Evolutionary conservation across 2,329 filamentous ascomycete species (phyloP).

Genomic region (Aureobasidium namibiae): DNA sequence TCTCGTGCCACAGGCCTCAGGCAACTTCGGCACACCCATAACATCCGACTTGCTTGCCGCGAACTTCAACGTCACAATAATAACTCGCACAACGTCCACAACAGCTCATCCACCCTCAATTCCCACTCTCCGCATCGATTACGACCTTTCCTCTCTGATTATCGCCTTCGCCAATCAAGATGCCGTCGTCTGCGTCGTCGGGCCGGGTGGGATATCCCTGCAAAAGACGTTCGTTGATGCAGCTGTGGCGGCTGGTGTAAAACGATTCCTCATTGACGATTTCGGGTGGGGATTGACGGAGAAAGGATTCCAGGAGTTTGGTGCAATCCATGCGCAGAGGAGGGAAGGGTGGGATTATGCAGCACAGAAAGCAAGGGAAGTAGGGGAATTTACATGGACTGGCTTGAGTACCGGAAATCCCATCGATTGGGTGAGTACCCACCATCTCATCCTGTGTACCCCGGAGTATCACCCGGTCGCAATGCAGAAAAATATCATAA

Average conservation of each 20-base stretch:
- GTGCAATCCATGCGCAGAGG: not conserved
- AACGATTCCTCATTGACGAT: conserved; percentile 17
- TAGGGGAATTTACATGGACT: conserved; percentile 15
- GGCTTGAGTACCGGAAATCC: conserved; percentile 16
- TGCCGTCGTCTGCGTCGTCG: conserved; percentile 17
- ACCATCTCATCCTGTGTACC: too few species aligned
- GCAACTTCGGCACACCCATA: conserved; percentile 19
- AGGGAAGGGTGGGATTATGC: conserved; percentile 17
- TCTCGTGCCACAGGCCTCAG: conserved; percentile 8
- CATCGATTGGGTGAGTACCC: conserved; percentile 17
- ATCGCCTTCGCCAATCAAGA: conserved; percentile 21
- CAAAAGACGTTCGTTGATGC: conserved; percentile 16
- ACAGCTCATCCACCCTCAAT: conserved; percentile 23
- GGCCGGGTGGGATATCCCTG: conserved; percentile 10
- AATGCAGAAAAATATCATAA: too few species aligned
- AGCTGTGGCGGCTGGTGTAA: conserved; percentile 15
- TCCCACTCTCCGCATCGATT: conserved; percentile 33
- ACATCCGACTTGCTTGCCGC: conserved; percentile 13
- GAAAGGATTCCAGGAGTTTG: conserved; percentile 11
- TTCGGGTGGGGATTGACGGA: conserved; percentile 26
- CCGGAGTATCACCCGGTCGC: too few species aligned
- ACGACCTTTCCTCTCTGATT: conserved; percentile 38
- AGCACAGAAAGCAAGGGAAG: conserved; percentile 20
- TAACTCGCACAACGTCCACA: conserved; percentile 39
- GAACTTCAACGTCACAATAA: conserved; percentile 43